Conservation (phyloP, 768 basidiomycete genomes). For the Rhodocollybia butyracea region DNA sequence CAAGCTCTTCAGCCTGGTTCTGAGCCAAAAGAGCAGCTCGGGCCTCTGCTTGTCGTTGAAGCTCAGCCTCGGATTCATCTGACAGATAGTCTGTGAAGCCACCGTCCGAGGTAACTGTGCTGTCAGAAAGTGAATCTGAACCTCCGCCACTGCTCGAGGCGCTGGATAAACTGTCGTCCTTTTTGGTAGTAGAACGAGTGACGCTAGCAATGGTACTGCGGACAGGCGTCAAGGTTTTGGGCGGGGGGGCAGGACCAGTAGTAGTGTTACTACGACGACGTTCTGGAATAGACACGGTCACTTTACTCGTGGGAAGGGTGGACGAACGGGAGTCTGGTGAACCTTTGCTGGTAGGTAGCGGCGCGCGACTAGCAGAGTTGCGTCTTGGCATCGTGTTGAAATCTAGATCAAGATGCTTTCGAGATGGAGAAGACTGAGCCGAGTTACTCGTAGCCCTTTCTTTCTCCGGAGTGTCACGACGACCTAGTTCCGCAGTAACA, state of each 20-base stretch:
- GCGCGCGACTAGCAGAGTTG: conserved; percentile 40
- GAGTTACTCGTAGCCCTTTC: conserved; percentile 36
- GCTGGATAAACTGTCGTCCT: conserved; percentile 34
- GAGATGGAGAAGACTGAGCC: conserved; percentile 57
- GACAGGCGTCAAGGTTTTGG: conserved; percentile 16
- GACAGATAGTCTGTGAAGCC: conserved; percentile 89
- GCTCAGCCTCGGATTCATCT: conserved; percentile 89
- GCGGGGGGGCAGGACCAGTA: not conserved
- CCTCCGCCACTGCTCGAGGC: conserved; percentile 62
- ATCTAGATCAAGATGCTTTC: conserved; percentile 58
- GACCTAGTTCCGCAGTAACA: not conserved
- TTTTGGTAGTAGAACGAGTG: conserved; percentile 26
- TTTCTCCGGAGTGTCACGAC: conserved; percentile 42
- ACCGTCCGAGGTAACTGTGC: conserved; percentile 81
- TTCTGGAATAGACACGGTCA: not conserved
- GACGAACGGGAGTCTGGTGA: not conserved
- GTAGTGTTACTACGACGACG: conserved; percentile 18
- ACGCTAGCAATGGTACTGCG: conserved; percentile 16
- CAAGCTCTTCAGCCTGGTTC: conserved; percentile 74
- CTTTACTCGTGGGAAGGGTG: not conserved
- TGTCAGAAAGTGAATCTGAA: conserved; percentile 65
- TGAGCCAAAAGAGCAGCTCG: conserved; percentile 77
- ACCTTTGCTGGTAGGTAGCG: conserved; percentile 27
- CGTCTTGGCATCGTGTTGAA: conserved; percentile 43
- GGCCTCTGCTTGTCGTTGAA: conserved; percentile 83